Conservation (phyloP, 2,329 filamentous ascomycete genomes). For the Cladosporium oxysporum region DNA sequence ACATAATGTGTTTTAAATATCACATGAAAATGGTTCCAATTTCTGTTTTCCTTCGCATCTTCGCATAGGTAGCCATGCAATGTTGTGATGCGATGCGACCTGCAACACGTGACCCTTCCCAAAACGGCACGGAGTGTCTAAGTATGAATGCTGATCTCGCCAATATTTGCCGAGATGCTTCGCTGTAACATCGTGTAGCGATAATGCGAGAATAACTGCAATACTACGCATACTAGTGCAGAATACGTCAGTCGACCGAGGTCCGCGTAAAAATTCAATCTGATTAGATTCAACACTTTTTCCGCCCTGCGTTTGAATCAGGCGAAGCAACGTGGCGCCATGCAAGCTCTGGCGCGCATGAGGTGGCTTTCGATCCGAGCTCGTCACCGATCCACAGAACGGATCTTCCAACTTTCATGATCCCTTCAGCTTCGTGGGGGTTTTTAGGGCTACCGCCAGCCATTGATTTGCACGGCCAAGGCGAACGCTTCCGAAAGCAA, state of each 20-base stretch:
- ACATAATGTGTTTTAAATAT: neutral
- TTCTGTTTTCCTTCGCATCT: neutral
- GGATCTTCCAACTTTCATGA: conserved; percentile 1
- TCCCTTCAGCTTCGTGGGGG: neutral
- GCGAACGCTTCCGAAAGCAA: neutral
- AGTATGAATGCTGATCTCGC: neutral
- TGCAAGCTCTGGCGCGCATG: neutral
- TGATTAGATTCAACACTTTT: conserved; percentile 16
- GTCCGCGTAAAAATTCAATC: neutral
- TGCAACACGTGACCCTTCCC: neutral
- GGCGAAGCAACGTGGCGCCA: conserved; percentile 9
- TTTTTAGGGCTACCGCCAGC: neutral
- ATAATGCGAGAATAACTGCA: neutral
- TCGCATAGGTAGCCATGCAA: neutral
- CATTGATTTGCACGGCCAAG: conserved; percentile 2
- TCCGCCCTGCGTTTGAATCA: neutral
- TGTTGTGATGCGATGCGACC: neutral
- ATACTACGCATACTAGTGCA: neutral
- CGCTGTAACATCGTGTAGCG: neutral
- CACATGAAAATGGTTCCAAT: neutral
- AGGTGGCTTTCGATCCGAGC: neutral
- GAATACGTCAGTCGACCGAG: neutral
- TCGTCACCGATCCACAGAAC: neutral
- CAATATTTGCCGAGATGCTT: neutral
- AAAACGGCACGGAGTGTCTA: neutral